Conservation (phyloP, 2,329 filamentous ascomycete species). For the Paramyrothecium roridum region DNA sequence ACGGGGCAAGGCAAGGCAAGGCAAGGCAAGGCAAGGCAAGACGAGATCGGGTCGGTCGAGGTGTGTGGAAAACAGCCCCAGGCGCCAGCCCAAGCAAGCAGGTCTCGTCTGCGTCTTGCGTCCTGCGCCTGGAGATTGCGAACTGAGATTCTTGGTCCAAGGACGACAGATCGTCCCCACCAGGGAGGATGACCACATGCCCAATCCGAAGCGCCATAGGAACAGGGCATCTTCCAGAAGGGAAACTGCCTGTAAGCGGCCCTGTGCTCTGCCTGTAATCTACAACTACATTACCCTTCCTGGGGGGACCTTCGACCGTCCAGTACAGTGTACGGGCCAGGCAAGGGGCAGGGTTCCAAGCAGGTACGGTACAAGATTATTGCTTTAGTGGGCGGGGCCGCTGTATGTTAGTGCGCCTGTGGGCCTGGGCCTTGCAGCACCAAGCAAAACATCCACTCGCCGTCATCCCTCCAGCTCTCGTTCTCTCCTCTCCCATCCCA, state of each 20-base stretch:
- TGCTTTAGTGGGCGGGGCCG: background rate
- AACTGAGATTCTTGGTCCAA: background rate
- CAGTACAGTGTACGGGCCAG: background rate
- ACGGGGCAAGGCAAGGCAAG: background rate
- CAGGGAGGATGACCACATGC: background rate
- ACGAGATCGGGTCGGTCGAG: too few species aligned
- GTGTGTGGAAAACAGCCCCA: too few species aligned
- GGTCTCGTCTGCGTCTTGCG: background rate
- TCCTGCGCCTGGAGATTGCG: background rate
- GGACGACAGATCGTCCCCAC: background rate
- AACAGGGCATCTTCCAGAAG: too few species aligned
- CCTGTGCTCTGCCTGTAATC: background rate
- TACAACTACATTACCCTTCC: background rate
- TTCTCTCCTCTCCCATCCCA: too few species aligned
- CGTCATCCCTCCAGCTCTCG: too few species aligned
- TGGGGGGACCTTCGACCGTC: background rate
- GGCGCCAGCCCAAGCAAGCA: background rate
- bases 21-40: too few species aligned
- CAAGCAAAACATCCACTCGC: background rate
- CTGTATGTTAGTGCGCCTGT: background rate
- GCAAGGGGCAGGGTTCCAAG: background rate
- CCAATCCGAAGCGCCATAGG: background rate
- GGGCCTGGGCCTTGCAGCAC: background rate
- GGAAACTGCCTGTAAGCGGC: background rate
- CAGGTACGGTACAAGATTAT: background rate